Conservation (phyloP, 805 yeast genomes). For the Metahyphopichia silvanorum region DNA sequence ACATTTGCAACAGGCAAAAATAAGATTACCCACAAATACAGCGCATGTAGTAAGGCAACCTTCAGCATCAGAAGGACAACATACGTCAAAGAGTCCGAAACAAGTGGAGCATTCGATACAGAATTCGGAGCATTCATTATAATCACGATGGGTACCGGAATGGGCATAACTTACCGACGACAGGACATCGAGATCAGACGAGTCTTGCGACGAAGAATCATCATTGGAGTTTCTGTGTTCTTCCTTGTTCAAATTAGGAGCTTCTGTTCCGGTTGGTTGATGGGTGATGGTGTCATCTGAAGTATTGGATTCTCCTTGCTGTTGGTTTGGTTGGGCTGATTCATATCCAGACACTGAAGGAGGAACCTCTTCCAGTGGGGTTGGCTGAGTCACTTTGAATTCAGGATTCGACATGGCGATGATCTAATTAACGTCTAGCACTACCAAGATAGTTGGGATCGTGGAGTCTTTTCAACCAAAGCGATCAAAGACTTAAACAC, state of each 20-base stretch:
- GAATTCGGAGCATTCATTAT: constrained; percentile 41
- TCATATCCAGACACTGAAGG: no score
- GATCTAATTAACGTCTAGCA: no score
- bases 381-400: constrained; percentile 9
- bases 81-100: constrained; percentile 37
- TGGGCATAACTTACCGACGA: constrained; percentile 25
- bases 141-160: constrained; percentile 36
- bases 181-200: no score
- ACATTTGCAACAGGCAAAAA: constrained; percentile 33
- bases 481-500: no score
- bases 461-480: no score
- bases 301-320: no score
- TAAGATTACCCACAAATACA: constrained; percentile 33
- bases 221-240: neutral
- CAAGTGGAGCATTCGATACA: constrained; percentile 35
- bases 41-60: constrained; percentile 37
- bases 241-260: neutral
- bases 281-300: constrained; percentile 8
- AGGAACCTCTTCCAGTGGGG: no score
- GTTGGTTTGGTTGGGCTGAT: constrained; percentile 1
- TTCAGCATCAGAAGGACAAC: constrained; percentile 41
- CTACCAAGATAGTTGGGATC: no score
- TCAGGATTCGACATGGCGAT: constrained; percentile 2
- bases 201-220: no score
- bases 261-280: constrained; percentile 7